These are phyloP conservation scores for Salix suchowensis DNA, from an alignment of 345 rosid species.

Conservation along the genomic window DNA sequence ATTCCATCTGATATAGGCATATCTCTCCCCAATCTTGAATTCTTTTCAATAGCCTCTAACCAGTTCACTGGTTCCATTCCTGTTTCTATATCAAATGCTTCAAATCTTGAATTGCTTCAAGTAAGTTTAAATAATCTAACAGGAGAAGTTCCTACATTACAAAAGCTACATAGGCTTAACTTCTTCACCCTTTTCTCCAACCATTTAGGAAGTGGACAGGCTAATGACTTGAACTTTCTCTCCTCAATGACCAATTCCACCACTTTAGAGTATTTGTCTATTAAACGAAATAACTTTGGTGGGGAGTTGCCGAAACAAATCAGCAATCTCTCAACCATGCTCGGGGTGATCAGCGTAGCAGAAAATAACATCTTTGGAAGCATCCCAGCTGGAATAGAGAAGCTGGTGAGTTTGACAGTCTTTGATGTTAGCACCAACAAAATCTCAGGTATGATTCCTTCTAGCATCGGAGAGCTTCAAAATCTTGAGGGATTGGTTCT, in stretches of 20 bases:
- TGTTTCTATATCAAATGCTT: too few species aligned
- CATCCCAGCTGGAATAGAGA: slow-evolving; percentile 16
- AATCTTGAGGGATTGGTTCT: slow-evolving; percentile 7
- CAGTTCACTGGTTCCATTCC: too few species aligned
- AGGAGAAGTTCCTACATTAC: not conserved
- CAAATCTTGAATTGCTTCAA: too few species aligned
- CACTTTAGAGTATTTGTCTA: too few species aligned
- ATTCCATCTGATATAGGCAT: too few species aligned
- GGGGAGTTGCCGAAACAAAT: not conserved
- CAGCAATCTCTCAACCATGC: slow-evolving; percentile 14
- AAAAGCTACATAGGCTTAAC: not conserved
- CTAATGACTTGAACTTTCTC: too few species aligned
- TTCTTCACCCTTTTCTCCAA: not conserved
- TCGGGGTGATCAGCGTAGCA: not conserved
- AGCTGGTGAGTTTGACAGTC: not conserved
- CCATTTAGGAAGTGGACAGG: not conserved
- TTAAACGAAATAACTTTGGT: too few species aligned
- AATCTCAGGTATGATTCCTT: slow-evolving; percentile 10
- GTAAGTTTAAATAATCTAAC: not conserved
- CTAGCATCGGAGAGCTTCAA: slow-evolving; percentile 7
- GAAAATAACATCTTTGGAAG: slow-evolving; percentile 9
- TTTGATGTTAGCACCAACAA: slow-evolving; percentile 4
- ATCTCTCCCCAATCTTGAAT: too few species aligned
- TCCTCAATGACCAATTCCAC: too few species aligned
- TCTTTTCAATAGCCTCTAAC: too few species aligned